Conservation (phyloP, 768 basidiomycete genomes). For the Tylopilus balloui region DNA sequence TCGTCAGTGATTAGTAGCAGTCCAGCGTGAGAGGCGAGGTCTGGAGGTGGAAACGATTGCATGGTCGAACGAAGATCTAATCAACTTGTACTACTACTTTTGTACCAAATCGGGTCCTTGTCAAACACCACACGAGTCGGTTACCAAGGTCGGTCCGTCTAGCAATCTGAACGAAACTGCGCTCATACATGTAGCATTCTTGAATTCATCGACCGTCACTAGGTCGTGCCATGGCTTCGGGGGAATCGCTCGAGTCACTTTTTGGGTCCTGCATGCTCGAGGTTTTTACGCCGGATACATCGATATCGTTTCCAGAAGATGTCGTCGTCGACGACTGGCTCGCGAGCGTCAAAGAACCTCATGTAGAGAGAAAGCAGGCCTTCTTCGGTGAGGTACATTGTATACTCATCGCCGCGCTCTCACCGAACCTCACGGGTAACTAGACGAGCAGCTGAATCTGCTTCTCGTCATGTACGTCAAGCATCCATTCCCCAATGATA, state of each 20-base stretch:
- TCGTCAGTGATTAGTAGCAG: slow-evolving; percentile 67
- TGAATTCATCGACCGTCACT: neutral
- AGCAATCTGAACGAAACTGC: neutral
- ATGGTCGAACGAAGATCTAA: slow-evolving; percentile 11
- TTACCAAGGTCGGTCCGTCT: neutral
- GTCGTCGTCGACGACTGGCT: slow-evolving; percentile 54
- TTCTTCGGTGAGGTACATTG: slow-evolving; percentile 62
- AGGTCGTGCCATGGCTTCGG: slow-evolving; percentile 16
- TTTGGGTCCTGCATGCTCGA: slow-evolving; percentile 57
- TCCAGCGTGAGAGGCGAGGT: slow-evolving; percentile 47
- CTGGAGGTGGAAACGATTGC: slow-evolving; percentile 50
- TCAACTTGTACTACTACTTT: neutral
- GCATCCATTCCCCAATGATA: slow-evolving; percentile 32
- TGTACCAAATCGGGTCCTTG: slow-evolving; percentile 19
- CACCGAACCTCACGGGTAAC: slow-evolving; percentile 18
- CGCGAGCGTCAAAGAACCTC: slow-evolving; percentile 36
- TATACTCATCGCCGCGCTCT: slow-evolving; percentile 4
- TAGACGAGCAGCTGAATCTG: slow-evolving; percentile 55
- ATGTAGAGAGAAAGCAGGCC: slow-evolving; percentile 55
- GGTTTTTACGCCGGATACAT: slow-evolving; percentile 62
- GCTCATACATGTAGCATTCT: neutral
- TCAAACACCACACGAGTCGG: too few species aligned
- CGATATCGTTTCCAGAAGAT: slow-evolving; percentile 54
- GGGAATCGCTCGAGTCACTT: slow-evolving; percentile 55
- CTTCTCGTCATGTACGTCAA: slow-evolving; percentile 39